Percentiles rank a stretch among this genome's conserved stretches.
These are phyloP conservation scores for Beauveria sp. DNA, from an alignment of 2,329 filamentous ascomycete genomes.

Conservation along the genomic window DNA sequence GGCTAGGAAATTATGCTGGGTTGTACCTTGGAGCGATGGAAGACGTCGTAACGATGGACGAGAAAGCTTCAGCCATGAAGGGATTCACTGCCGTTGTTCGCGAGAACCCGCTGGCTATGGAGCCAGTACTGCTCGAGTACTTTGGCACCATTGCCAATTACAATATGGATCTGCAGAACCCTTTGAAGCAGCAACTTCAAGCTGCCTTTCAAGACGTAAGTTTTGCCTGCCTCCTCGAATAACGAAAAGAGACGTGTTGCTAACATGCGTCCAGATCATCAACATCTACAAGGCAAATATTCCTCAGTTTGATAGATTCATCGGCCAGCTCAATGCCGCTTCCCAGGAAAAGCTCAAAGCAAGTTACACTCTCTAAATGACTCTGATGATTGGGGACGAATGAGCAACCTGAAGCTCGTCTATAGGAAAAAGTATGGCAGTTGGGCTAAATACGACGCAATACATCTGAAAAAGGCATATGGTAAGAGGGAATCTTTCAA, in stretches of 20 bases:
- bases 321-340: constrained; percentile 40
- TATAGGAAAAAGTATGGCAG: not conserved
- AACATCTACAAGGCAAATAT: constrained; percentile 52
- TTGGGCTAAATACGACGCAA: not conserved
- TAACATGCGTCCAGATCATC: constrained; percentile 34
- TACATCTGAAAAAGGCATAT: constrained; percentile 10
- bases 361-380: constrained; percentile 36
- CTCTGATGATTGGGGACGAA: not conserved
- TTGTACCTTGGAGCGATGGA: constrained; percentile 77
- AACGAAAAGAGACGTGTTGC: not conserved
- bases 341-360: constrained; percentile 43
- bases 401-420: not conserved
- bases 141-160: constrained; percentile 80
- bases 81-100: constrained; percentile 82
- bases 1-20: constrained; percentile 71
- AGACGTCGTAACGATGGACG: constrained; percentile 79
- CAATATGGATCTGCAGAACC: constrained; percentile 52
- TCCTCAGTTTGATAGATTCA: constrained; percentile 49
- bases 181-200: constrained; percentile 58
- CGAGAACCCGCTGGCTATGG: constrained; percentile 86
- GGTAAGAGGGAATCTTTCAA: not conserved
- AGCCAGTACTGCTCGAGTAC: constrained; percentile 73
- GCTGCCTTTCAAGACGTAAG: constrained; percentile 70
- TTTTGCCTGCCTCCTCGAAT: constrained; percentile 10
- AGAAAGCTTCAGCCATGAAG: constrained; percentile 89